Evolutionary conservation across 257 asterid species (phyloP), one percentile per base, ranked within the genome.

Genomic region (Primulina tabacum): DNA sequence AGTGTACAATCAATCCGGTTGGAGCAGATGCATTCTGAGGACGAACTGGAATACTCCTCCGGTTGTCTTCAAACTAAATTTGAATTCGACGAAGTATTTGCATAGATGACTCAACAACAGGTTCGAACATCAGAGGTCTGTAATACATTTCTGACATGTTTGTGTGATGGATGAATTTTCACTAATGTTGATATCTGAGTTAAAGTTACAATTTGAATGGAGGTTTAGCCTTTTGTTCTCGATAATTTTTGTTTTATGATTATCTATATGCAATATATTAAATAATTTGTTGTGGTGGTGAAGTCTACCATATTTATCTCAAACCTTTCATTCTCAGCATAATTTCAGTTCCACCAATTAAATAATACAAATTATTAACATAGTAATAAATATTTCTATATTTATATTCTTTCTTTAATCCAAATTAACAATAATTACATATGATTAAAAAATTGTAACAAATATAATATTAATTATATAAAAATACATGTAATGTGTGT

Each of bases 1-100:
- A 30, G 65, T 79, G 73, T 79, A 72, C 80, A 79, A 50, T 50
- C 73, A 72, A 35, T 40, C 67, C 47, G 38, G 73, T 62, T 61
- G 64, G 73, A 65, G 68, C 67, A 18, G 47, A 67, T 70, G 63
- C 26, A 18, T 58, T 28, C 3, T 28, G 37, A 28, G 62, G 4
- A 20, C 50, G 2, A 53, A 50, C 8, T 52, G 55, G 63, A 58
- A 61, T 74, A 40, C 47, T 18, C 47, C 30, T 47, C 43, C 40
- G 7, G 55, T 52, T 61, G 33, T 29, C 57, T 60, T 29, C 6
- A 4, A 7, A 30, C 34, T 29, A 47, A 16, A 47, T 8, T 56
- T 16, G 52, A 43, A 43, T 40, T 50, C 57, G 57, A 6, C 20
- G 0, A 50, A 50, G 76, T 64, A 32, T 72, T 53, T 64, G 82